Percentiles rank a stretch among this genome's conserved stretches.
phyloP scores from a whole-genome alignment of 148 eudicot species.

The Camellia granthamiana region DNA sequence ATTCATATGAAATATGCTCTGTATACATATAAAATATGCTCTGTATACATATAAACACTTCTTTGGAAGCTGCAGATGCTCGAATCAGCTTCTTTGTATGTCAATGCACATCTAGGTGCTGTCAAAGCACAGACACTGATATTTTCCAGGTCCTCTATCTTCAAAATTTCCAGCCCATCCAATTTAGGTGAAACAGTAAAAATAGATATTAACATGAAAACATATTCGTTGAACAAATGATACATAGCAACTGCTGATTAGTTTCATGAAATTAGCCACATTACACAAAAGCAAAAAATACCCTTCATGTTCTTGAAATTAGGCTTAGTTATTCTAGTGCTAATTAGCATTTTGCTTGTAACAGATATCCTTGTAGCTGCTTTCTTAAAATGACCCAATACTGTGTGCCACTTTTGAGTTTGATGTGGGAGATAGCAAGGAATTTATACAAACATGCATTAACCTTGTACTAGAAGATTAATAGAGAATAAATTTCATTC shows the following conservation, averaged over 20 bases:
- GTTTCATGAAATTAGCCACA: neutral
- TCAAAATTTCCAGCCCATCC: neutral
- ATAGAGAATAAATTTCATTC: neutral
- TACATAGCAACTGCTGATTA: neutral
- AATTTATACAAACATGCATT: neutral
- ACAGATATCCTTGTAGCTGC: neutral
- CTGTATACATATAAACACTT: too few relatives aligned
- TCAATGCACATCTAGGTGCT: constrained; percentile 71
- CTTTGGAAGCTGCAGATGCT: constrained; percentile 76
- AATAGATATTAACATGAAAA: too few relatives aligned
- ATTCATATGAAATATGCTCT: too few relatives aligned
- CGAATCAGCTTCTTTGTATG: constrained; percentile 51
- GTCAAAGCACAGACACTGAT: constrained; percentile 65
- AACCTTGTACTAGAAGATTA: neutral
- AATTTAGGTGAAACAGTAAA: too few relatives aligned
- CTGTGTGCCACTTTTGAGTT: neutral
- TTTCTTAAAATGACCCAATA: neutral
- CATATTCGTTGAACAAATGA: too few relatives aligned
- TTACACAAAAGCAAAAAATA: neutral
- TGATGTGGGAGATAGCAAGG: neutral
- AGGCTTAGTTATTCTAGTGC: too few relatives aligned
- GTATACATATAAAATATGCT: too few relatives aligned
- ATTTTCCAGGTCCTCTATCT: constrained; percentile 47
- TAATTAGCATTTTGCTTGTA: neutral
- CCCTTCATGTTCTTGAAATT: neutral